A percentile compares a stretch with the other conserved stretches of the same genome.
phyloP scores from a whole-genome alignment of 306 rosid genomes.

The Pyrus communis region DNA sequence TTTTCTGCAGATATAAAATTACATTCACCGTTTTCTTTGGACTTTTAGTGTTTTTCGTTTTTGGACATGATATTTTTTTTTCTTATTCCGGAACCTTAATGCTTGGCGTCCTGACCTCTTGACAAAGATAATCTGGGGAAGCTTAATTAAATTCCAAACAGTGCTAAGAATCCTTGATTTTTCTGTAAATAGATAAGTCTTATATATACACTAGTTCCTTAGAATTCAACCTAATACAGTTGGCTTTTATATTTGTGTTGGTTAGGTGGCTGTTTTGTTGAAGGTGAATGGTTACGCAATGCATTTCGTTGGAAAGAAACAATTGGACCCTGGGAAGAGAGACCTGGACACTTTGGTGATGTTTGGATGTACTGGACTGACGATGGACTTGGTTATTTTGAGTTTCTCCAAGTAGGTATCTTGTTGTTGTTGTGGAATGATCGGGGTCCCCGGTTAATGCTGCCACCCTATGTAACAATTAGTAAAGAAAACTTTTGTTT shows the following conservation, averaged over 20 bases:
- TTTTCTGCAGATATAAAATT: too few species aligned
- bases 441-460: background rate
- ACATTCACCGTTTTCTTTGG: too few species aligned
- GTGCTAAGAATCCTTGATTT: background rate
- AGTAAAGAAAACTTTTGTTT: background rate
- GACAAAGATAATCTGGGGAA: background rate
- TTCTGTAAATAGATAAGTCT: background rate
- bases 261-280: conserved; percentile 91
- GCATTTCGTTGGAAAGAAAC: conserved; percentile 93
- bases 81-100: background rate
- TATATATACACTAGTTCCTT: background rate
- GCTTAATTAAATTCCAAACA: background rate
- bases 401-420: conserved; percentile 77
- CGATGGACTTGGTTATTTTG: conserved; percentile 91
- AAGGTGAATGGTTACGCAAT: conserved; percentile 92
- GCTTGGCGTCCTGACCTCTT: background rate
- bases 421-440: background rate
- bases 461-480: background rate
- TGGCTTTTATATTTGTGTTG: background rate
- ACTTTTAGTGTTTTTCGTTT: too few species aligned
- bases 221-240: background rate
- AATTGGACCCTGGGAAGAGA: conserved; percentile 92
- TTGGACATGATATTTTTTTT: background rate
- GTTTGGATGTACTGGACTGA: conserved; percentile 99
- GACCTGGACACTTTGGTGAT: conserved; percentile 98